Evolutionary conservation across 106 monocot species (phyloP), one percentile per base, ranked within the genome.

Genomic region (Allium cepa): DNA sequence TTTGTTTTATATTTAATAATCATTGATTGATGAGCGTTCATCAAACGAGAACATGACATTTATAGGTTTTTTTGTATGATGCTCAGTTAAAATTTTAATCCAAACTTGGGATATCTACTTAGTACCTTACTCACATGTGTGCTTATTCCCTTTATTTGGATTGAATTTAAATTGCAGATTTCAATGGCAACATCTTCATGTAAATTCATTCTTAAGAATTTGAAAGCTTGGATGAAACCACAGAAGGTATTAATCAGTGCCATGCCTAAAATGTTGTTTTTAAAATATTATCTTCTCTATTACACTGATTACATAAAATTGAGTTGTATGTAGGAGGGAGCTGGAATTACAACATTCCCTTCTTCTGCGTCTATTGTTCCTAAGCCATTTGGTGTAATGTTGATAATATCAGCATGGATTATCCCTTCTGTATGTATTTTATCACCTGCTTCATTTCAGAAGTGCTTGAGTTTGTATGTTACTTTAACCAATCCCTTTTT

Each of bases 341-440:
- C 76, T 63, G 56, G 73, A 11, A 7, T 88, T 10, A 78, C 91
- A 11, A 84, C 88, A 13, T 95, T 78, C 59, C 95, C 95, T 47
- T 95, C 95, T 22, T 22, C 0, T 36, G 83, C 95, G 46, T 50
- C 78, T 72, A 84, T 95, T 71, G 86, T 91, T 8, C 57, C 91
- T 13, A 91, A 95, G 69, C 95, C 95, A 5, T 74, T 95, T 10
- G 95, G 95, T 53, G 86, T 91, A 64, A 81, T 91, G 77, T 64
- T 95, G 67, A 52, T 95, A 69, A 95, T 95, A 58, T 95, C 95
- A 46, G 85, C 95, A 57, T 95, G 95, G 95, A 95, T 66, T 95
- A 80, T 53, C 95, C 95, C 46, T 88, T 95, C 49, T 58, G 95
- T 95, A 81, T 67, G 87, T 87, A 46, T 46, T n/a, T n/a, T n/a